Evolutionary conservation across 352 stramenopile species (phyloP), one percentile per base, ranked within the genome.

Genomic region (Pythium pyrilobum): DNA sequence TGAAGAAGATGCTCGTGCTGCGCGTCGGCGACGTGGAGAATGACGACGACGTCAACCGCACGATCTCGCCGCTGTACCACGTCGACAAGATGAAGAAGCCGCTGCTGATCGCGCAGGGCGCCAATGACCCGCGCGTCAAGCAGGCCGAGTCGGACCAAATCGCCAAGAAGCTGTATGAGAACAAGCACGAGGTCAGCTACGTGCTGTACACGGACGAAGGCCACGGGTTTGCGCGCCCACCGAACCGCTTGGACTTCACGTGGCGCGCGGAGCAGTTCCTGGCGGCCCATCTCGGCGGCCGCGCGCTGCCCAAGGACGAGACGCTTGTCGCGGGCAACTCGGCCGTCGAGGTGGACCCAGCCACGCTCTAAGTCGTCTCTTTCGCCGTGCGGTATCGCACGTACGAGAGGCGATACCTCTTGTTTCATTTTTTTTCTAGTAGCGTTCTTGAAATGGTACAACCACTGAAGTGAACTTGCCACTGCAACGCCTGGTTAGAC

Each of bases 181-280:
- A 83, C 55, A 78, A 81, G 44, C 83, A 83, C 49, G 66, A 80
- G 32, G 81, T 92, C n/a, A 65, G 82, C 59, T 94, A 92, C 58
- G 65, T 94, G 5, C 42, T 94, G 20, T 90, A 89, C 69, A 75
- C 63, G 32, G 80, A 94, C 59, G 83, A 94, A 65, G 83, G 83
- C 27, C 81, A 94, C 56, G 83, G 81, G 10, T 89, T 90, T 58
- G 67, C 66, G 28, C 66, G 78, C 3, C 75, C 73, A 2, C 62
- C 74, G 16, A 94, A 92, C 70, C 61, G 70, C 9, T 69, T 94
- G 43, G 72, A 89, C 65, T 89, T 93, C 46, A 69, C 64, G 10
- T 64, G 40, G 12, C 69, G 76, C 32, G 55, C 62, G 10, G 71
- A 81, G 52, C 31, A 51, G 41, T 77, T 77, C 34, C 39, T 77